phyloP scores from a whole-genome alignment of 2,329 filamentous ascomycete species.

The Arthroderma sp. region DNA sequence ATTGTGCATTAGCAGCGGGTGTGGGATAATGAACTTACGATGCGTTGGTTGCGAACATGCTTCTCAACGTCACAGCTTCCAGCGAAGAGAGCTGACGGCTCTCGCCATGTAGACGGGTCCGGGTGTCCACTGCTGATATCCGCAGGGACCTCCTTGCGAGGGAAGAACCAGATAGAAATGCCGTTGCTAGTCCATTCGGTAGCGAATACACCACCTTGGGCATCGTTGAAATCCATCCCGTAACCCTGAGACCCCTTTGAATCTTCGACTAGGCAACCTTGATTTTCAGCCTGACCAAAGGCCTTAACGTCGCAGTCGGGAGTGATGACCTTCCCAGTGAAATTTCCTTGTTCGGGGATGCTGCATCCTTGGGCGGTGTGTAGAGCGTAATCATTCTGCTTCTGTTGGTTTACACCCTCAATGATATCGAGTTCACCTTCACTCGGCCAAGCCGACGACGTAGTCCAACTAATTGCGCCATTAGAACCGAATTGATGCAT shows the following conservation, averaged over 20 bases:
- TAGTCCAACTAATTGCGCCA: constrained; percentile 34
- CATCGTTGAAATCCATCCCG: constrained; percentile 66
- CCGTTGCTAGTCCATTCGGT: constrained; percentile 61
- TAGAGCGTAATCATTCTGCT: constrained; percentile 51
- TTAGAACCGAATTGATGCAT: constrained; percentile 9
- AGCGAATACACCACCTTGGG: constrained; percentile 56
- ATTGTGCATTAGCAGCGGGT: not conserved
- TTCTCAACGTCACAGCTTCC: constrained; percentile 57
- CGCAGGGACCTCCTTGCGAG: constrained; percentile 50
- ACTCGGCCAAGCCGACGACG: constrained; percentile 58
- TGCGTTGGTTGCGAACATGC: constrained; percentile 59
- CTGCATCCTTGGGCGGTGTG: constrained; percentile 53
- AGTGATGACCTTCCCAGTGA: constrained; percentile 37
- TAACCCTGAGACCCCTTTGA: constrained; percentile 43
- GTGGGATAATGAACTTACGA: constrained; percentile 33
- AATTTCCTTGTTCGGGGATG: constrained; percentile 41
- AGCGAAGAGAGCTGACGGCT: constrained; percentile 52
- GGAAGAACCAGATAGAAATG: constrained; percentile 76
- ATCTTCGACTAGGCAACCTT: constrained; percentile 47
- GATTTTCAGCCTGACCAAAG: constrained; percentile 32
- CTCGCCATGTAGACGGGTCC: constrained; percentile 55
- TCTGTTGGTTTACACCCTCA: constrained; percentile 58
- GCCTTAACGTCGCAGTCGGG: constrained; percentile 47
- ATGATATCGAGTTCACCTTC: constrained; percentile 69
- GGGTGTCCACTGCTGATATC: constrained; percentile 52